Evolutionary conservation across 306 rosid species (phyloP).

Genomic region (Carpinus viminea): DNA sequence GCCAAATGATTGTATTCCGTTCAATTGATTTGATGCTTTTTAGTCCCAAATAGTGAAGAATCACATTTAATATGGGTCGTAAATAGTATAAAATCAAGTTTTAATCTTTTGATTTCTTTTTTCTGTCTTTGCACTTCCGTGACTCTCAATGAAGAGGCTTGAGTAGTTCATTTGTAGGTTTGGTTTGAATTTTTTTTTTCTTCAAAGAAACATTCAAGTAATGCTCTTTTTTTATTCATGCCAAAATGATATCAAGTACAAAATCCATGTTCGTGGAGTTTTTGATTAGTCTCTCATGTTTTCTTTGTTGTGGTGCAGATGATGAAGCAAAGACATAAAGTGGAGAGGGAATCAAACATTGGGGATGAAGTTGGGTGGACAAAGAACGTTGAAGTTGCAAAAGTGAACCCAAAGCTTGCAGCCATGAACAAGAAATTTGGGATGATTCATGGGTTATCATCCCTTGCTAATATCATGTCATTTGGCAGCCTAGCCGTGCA

Average conservation of each 20-base stretch:
- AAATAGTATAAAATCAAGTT: background rate
- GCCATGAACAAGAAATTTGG: slow-evolving; percentile 98
- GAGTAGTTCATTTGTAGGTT: too few species aligned
- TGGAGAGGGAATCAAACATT: slow-evolving; percentile 78
- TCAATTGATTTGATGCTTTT: background rate
- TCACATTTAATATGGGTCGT: background rate
- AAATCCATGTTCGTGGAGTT: background rate
- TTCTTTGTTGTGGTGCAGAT: slow-evolving; percentile 54
- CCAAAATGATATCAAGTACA: background rate
- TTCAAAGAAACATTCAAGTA: background rate
- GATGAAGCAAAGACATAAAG: slow-evolving; percentile 97
- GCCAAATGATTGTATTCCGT: background rate
- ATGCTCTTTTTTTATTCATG: background rate
- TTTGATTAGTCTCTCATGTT: background rate
- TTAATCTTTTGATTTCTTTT: background rate
- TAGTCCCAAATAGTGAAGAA: background rate
- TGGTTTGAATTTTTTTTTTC: background rate
- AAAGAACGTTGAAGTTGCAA: slow-evolving; percentile 88
- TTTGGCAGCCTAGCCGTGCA: slow-evolving; percentile 95
- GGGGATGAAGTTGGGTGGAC: slow-evolving; percentile 97
- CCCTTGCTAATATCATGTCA: slow-evolving; percentile 91
- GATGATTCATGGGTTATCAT: slow-evolving; percentile 96
- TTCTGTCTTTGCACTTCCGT: background rate
- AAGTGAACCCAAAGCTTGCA: slow-evolving; percentile 80
- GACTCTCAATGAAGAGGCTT: background rate